phyloP scores from a whole-genome alignment of 78 protist species.

The Dictyostelium intermedium region DNA sequence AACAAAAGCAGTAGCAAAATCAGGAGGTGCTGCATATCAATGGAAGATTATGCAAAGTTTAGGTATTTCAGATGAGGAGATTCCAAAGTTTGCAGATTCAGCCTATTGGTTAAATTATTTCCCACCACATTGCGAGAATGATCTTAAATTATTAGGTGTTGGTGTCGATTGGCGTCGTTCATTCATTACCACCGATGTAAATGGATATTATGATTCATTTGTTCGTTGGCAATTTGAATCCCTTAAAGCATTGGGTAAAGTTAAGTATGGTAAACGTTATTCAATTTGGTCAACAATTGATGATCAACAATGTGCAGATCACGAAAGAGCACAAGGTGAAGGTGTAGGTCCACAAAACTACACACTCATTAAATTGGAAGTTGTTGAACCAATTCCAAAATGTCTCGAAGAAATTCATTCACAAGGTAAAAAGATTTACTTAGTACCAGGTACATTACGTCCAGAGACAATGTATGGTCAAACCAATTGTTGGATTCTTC shows the following conservation, averaged over 20 bases:
- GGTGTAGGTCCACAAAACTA: constrained; percentile 98
- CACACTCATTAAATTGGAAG: constrained; percentile 93
- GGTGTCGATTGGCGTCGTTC: constrained; percentile 98
- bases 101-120: constrained; percentile 97
- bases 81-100: constrained; percentile 96
- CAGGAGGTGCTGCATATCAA: constrained; percentile 87
- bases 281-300: constrained; percentile 97
- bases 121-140: constrained; percentile 96
- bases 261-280: constrained; percentile 88
- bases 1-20: constrained; percentile 93
- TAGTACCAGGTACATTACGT: constrained; percentile 99
- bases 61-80: constrained; percentile 96
- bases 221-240: constrained; percentile 98
- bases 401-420: constrained; percentile 33
- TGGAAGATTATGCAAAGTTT: constrained; percentile 94
- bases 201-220: constrained; percentile 99
- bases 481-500: constrained; percentile 99
- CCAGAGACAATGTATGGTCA: constrained; percentile 99
- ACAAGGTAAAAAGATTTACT: constrained; percentile 80
- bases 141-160: constrained; percentile 93
- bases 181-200: constrained; percentile 99
- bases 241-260: constrained; percentile 82
- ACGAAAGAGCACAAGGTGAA: constrained; percentile 98
- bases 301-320: constrained; percentile 99
- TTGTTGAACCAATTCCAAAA: constrained; percentile 87